Base-by-base conservation (phyloP, 2,329 filamentous ascomycete species). In the Colletotrichum horii region DNA sequence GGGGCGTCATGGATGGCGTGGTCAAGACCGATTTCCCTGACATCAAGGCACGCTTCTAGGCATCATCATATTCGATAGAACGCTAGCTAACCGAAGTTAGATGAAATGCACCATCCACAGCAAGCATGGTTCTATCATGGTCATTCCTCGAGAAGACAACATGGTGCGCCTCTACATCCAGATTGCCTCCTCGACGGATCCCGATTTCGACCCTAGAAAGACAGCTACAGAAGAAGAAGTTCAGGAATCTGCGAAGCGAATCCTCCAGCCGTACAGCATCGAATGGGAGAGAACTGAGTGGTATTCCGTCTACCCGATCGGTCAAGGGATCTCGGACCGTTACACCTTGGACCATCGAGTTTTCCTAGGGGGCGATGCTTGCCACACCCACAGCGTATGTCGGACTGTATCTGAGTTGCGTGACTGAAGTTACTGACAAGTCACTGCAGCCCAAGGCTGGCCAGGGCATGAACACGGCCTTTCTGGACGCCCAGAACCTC, bases 401-500 rank as follows among this genome's bases (percentile, higher is more conserved):
- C 8, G 52, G 12, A 4, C 15, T 34, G 8, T n/a, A 34, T 24
- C 43, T 48, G 43, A 15, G 52, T 36, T 30, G 28, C 56, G 22
- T n/a, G 34, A 22, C 19, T n/a, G n/a, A 34, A n/a, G 24, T 36
- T 24, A 32, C 62, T 73, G 28, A 73, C 58, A 16, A 26, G n/a
- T 22, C n/a, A 16, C 12, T 32, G 89, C 80, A 92, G 90, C 93
- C 93, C 48, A 95, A 95, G 86, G 94, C 93, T 36, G 94, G 94
- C 2, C 94, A 95, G 83, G 94, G 94, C 34, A 95, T 95, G 94
- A 95, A 95, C 80, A 94, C 94, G 1, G 93, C 93, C 5, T 95
- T 95, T 85, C 87, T 94, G 67, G 94, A 96, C 79, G 95, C 95
- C 1, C 91, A 95, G 76, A 98, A 98, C 83, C 88, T 98, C 55